A percentile compares a stretch with the other conserved stretches of the same genome.
Evolutionary conservation across 2,329 filamentous ascomycete genomes (phyloP).

Genomic region (Knoxdaviesia capensis): DNA sequence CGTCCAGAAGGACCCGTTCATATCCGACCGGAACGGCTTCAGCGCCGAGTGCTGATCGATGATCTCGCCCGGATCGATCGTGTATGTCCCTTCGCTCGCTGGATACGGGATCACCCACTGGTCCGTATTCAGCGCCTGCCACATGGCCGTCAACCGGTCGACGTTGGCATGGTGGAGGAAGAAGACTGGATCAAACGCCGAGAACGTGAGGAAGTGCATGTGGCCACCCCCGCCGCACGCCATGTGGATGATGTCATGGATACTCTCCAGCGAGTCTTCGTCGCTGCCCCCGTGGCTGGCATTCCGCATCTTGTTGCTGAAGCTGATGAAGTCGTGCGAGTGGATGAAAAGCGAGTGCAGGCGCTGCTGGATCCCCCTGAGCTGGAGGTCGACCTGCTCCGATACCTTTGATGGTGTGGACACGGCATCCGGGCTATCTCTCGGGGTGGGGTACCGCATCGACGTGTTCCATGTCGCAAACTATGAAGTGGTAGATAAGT

Average conservation of each 20-base stretch:
- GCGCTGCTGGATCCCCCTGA: slow-evolving; percentile 35
- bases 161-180: slow-evolving; percentile 60
- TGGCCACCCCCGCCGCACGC: slow-evolving; percentile 41
- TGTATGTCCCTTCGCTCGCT: slow-evolving; percentile 39
- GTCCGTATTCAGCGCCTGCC: slow-evolving; percentile 53
- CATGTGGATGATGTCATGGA: slow-evolving; percentile 44
- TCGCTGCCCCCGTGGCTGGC: slow-evolving; percentile 21
- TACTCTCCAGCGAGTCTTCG: slow-evolving; percentile 43
- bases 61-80: slow-evolving; percentile 29
- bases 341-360: slow-evolving; percentile 48
- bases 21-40: slow-evolving; percentile 44
- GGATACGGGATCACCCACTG: slow-evolving; percentile 40
- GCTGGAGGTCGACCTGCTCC: slow-evolving; percentile 27
- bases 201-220: slow-evolving; percentile 50
- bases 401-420: slow-evolving; percentile 42
- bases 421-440: slow-evolving; percentile 8
- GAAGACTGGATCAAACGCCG: slow-evolving; percentile 63
- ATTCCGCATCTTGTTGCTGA: slow-evolving; percentile 50
- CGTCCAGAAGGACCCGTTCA: slow-evolving; percentile 44
- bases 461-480: slow-evolving; percentile 40
- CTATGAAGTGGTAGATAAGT: slow-evolving; percentile 12
- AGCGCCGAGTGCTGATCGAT: slow-evolving; percentile 36
- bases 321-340: slow-evolving; percentile 46
- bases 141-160: slow-evolving; percentile 57
- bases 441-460: slow-evolving; percentile 29